Conservation (phyloP, 129 eudicot genomes). For the Tagetes erecta region DNA sequence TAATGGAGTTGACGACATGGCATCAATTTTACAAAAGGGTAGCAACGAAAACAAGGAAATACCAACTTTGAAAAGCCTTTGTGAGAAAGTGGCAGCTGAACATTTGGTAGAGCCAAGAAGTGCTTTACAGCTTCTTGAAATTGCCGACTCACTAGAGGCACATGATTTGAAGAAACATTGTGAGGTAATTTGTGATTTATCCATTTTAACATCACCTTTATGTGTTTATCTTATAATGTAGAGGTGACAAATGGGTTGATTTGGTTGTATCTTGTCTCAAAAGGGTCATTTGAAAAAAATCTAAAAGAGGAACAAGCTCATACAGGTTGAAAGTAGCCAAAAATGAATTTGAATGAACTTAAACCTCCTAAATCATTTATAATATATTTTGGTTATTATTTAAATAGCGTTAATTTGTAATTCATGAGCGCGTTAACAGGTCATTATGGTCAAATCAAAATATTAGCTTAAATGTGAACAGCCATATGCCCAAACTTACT, state of each 20-base stretch:
- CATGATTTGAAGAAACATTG: conserved; percentile 86
- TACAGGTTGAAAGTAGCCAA: background rate
- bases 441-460: background rate
- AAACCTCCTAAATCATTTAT: background rate
- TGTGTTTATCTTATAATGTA: background rate
- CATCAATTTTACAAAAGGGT: conserved; percentile 27
- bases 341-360: background rate
- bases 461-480: background rate
- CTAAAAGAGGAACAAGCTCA: no score
- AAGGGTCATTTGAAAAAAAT: background rate
- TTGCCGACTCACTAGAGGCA: conserved; percentile 91
- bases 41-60: conserved; percentile 26
- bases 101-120: conserved; percentile 87
- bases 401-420: background rate
- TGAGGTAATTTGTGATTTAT: conserved; percentile 51
- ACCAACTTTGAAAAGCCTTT: conserved; percentile 88
- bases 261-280: background rate
- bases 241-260: background rate
- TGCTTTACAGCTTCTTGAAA: conserved; percentile 86
- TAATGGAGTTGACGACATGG: conserved; percentile 40
- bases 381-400: background rate
- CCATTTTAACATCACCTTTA: conserved; percentile 3
- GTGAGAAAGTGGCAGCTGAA: conserved; percentile 90
- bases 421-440: background rate
- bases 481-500: background rate